A percentile compares a stretch with the other conserved stretches of the same genome.
Evolutionary conservation across 2,329 filamentous ascomycete species (phyloP).

Genomic region (Hypoxylon sp.): DNA sequence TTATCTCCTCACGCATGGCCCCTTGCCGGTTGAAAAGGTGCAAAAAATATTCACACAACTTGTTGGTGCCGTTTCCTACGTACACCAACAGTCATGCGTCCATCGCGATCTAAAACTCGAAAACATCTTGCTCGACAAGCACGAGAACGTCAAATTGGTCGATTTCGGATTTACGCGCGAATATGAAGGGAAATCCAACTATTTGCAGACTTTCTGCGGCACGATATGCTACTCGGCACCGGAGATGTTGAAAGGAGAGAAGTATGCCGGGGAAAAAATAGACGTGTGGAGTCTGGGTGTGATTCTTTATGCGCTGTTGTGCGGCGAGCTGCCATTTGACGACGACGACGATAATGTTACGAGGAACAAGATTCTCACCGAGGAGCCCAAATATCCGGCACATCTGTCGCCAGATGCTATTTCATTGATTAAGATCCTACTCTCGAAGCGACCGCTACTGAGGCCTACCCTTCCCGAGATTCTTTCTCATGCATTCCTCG

Average conservation of each 20-base stretch:
- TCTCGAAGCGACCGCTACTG: slow-evolving; percentile 90
- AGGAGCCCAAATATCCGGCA: slow-evolving; percentile 88
- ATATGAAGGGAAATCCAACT: slow-evolving; percentile 94
- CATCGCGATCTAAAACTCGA: slow-evolving; percentile 97
- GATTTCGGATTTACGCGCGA: slow-evolving; percentile 99
- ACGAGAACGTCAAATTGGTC: slow-evolving; percentile 97
- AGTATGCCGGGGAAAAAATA: slow-evolving; percentile 97
- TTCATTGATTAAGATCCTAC: slow-evolving; percentile 80
- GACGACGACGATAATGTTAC: slow-evolving; percentile 94
- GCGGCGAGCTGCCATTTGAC: slow-evolving; percentile 92
- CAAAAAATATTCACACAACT: slow-evolving; percentile 97
- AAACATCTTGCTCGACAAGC: slow-evolving; percentile 94
- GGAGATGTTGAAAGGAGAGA: slow-evolving; percentile 98
- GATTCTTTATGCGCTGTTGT: slow-evolving; percentile 85
- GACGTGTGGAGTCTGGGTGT: slow-evolving; percentile 95
- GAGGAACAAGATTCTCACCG: slow-evolving; percentile 84
- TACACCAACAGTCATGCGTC: slow-evolving; percentile 94
- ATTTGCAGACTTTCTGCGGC: slow-evolving; percentile 96
- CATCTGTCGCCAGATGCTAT: slow-evolving; percentile 83
- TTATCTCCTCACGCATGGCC: slow-evolving; percentile 89
- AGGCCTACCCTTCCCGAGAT: slow-evolving; percentile 88
- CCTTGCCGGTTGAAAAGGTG: slow-evolving; percentile 86
- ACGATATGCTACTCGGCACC: slow-evolving; percentile 98
- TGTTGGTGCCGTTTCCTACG: slow-evolving; percentile 93
- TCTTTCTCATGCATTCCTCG: slow-evolving; percentile 86